Percentiles rank a stretch among this genome's conserved stretches.
Evolutionary conservation across 2,329 filamentous ascomycete species (phyloP).

Genomic region (Claviceps pazoutovae): DNA sequence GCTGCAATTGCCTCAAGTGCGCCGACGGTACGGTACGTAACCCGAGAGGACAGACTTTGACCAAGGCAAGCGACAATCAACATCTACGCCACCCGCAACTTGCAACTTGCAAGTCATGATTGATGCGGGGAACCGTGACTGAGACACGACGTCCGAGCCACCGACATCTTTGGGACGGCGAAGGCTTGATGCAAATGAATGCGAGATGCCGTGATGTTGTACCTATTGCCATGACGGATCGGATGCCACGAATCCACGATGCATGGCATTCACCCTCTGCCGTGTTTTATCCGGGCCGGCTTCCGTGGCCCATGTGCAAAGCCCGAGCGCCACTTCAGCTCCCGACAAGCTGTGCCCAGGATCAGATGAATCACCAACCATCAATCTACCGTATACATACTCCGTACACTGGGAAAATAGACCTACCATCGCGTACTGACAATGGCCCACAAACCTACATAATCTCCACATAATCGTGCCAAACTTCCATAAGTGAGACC

Average conservation of each 20-base stretch:
- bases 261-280: not conserved
- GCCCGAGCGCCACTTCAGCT: not conserved
- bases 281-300: not conserved
- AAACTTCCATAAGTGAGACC: too few species aligned
- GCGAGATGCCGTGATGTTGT: not conserved
- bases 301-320: not conserved
- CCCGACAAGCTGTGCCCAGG: not conserved
- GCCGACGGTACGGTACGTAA: too few species aligned
- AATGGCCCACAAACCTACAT: not conserved
- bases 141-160: not conserved
- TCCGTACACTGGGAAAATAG: too few species aligned
- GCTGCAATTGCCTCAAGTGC: not conserved
- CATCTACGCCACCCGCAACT: too few species aligned
- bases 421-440: too few species aligned
- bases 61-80: too few species aligned
- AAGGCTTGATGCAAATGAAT: not conserved
- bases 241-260: too few species aligned
- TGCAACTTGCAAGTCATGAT: too few species aligned
- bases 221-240: too few species aligned
- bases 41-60: too few species aligned
- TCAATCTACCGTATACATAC: too few species aligned
- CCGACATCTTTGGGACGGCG: not conserved
- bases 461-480: not conserved
- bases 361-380: not conserved
- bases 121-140: not conserved